Evolutionary conservation across 208 protist species (phyloP).

Genomic region (Leishmania gerbilli): DNA sequence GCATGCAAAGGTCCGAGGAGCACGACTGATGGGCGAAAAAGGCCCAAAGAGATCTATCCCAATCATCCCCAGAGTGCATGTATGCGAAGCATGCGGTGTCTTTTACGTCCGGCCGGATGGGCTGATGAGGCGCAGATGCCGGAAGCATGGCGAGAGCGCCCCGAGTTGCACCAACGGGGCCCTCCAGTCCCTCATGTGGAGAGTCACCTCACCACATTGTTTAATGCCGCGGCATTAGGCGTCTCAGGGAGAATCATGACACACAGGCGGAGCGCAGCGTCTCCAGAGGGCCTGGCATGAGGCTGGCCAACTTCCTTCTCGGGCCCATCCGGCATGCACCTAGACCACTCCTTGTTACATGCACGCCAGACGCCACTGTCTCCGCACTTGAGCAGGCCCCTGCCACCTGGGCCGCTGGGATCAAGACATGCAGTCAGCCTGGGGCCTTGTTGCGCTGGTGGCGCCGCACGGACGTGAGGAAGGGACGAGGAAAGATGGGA

Average conservation of each 20-base stretch:
- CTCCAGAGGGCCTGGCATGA: neutral
- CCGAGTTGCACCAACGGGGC: neutral
- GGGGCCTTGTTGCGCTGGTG: neutral
- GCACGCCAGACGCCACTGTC: neutral
- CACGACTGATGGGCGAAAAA: neutral
- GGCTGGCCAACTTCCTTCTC: neutral
- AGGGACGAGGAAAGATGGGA: neutral
- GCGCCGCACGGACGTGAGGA: neutral
- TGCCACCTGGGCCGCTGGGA: neutral
- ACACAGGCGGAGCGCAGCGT: neutral
- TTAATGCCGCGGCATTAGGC: neutral
- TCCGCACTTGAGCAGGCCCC: neutral
- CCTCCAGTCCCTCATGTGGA: neutral
- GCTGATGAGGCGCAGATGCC: neutral
- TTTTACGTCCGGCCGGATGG: neutral
- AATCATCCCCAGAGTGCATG: neutral
- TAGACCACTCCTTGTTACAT: neutral
- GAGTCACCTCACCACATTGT: neutral
- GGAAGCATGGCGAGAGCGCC: neutral
- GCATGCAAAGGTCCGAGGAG: neutral
- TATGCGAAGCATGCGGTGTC: neutral
- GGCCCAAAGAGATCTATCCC: neutral
- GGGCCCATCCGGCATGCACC: neutral
- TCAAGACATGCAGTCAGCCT: neutral
- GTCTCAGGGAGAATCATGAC: neutral